Base-by-base conservation (phyloP, 257 asterid genomes). In the Lantana camara region DNA sequence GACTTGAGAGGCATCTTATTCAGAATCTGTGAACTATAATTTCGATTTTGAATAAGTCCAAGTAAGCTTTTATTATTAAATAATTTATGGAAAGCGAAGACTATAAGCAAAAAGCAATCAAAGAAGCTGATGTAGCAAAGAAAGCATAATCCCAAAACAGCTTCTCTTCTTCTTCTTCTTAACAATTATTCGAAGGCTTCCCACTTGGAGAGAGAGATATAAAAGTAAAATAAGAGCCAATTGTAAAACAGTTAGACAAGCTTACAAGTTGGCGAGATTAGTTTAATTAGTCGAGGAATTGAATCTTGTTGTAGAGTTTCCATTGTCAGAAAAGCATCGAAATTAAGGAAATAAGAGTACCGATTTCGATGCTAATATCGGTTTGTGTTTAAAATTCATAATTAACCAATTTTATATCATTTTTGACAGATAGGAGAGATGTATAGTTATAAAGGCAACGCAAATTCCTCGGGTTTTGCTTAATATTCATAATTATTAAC, bases 351-450 rank as follows among this genome's bases (percentile, higher is more conserved):
- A 8, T 24, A 9, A 7, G 35, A 35, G 29, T 57, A 44, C 30
- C 16, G 48, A 9, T 62, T 63, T 17, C 16, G 45, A 48, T 71
- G 76, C 55, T 30, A 41, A 49, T 67, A 47, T 32, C 21, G 30
- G 22, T 27, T 7, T 49, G 21, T 20, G 58, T 45, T 57, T 71
- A 38, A 24, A 11, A 27, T 15, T 35, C 29, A 9, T 17, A 16
- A 67, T 1, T 10, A 8, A 27, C 42, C 22, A 37, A 32, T 45
- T 54, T 69, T 24, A 3, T 55, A 63, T 19, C 57, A 15, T 3
- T 40, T 12, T 73, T 38, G 55, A 61, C 70, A 73, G 67, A 66
- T 53, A 44, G 44, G 29, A 58, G 27, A 35, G 57, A 64, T 21
- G 44, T 27, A 27, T 27, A 27, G 45, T 49, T 16, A 29, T 46